These are phyloP conservation scores for Fraxinus velutina DNA, from an alignment of 305 asterid genomes.

Conservation along the genomic window DNA sequence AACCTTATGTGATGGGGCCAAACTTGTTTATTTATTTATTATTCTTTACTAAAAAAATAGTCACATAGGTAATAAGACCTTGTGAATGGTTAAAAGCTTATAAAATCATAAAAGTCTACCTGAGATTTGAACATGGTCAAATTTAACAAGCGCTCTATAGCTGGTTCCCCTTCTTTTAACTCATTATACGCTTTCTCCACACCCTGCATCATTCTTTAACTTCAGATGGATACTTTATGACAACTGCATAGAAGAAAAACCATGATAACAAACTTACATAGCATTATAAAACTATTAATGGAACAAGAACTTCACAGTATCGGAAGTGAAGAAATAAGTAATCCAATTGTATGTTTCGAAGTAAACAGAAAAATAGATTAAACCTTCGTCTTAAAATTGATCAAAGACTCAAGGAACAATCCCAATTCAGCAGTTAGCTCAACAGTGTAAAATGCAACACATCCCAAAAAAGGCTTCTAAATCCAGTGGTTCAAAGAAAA, in stretches of 20 bases:
- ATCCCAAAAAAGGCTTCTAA: background rate
- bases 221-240: conserved; percentile 42
- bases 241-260: conserved; percentile 30
- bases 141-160: conserved; percentile 73
- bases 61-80: conserved; percentile 2
- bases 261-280: conserved; percentile 29
- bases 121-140: conserved; percentile 57
- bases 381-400: background rate
- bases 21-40: background rate
- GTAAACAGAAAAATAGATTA: background rate
- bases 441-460: background rate
- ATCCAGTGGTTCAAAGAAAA: conserved; percentile 2
- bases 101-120: conserved; percentile 35
- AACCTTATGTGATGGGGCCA: background rate
- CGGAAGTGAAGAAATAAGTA: background rate
- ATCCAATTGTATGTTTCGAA: background rate
- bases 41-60: background rate
- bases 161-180: conserved; percentile 96
- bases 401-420: background rate
- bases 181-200: conserved; percentile 90
- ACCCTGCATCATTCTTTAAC: conserved; percentile 55
- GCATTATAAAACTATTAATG: conserved; percentile 9
- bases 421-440: conserved; percentile 1
- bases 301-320: conserved; percentile 18
- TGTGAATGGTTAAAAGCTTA: background rate